These are phyloP conservation scores for Boletus fagicola DNA, from an alignment of 768 basidiomycete genomes.

Conservation along the genomic window DNA sequence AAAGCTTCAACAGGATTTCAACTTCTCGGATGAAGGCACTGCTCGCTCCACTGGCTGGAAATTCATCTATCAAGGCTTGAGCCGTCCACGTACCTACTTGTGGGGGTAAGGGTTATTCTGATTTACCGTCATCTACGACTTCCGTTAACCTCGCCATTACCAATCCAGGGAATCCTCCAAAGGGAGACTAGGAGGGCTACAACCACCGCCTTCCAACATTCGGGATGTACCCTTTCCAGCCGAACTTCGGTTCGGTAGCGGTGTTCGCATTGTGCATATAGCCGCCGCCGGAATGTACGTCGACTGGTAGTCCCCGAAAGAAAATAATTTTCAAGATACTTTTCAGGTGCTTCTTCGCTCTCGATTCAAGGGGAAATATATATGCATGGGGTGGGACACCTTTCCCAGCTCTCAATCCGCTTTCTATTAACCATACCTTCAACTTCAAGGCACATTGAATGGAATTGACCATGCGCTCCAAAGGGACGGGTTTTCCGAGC, in stretches of 20 bases:
- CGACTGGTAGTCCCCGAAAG: not conserved
- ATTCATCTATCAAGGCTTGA: slow-evolving; percentile 71
- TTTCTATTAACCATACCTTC: slow-evolving; percentile 2
- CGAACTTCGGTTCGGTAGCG: slow-evolving; percentile 53
- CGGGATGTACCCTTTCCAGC: slow-evolving; percentile 60
- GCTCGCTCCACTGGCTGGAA: slow-evolving; percentile 80
- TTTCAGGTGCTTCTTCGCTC: slow-evolving; percentile 82
- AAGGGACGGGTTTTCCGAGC: slow-evolving; percentile 56
- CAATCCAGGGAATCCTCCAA: slow-evolving; percentile 53
- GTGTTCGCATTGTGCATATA: slow-evolving; percentile 64
- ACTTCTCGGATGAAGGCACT: slow-evolving; percentile 69
- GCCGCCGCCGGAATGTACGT: slow-evolving; percentile 81
- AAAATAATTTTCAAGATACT: not conserved
- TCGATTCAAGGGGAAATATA: slow-evolving; percentile 71
- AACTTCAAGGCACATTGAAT: slow-evolving; percentile 59
- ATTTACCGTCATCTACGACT: not conserved
- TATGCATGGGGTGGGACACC: slow-evolving; percentile 72
- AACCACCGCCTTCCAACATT: slow-evolving; percentile 33
- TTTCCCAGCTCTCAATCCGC: not conserved
- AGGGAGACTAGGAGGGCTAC: slow-evolving; percentile 60
- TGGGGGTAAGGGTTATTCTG: slow-evolving; percentile 52
- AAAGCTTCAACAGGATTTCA: slow-evolving; percentile 67
- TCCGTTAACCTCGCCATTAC: slow-evolving; percentile 1
- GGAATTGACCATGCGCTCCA: slow-evolving; percentile 40
- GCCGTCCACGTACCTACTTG: slow-evolving; percentile 48